Base-by-base conservation (phyloP, 768 basidiomycete species). In the Amanita molliuscula region DNA sequence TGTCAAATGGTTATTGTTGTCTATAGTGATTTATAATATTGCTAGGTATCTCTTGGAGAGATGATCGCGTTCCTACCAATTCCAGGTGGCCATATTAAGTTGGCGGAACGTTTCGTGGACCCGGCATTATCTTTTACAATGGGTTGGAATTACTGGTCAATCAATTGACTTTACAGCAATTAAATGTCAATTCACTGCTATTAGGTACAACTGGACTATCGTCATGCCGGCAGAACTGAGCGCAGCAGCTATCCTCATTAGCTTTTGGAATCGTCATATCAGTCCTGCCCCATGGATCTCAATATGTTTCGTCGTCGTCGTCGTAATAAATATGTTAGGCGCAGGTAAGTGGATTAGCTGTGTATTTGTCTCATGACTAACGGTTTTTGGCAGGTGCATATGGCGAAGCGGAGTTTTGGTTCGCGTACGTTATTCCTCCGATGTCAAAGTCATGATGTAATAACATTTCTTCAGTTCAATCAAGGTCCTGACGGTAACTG, bases 401-500 rank as follows among this genome's bases (percentile, higher is more conserved):
- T 58, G 86, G 88, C 31, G 88, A 92, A 64, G 79, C 80, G 6
- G 91, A 93, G 64, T 94, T 94, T 60, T 72, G 81, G 44, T 93
- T 93, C 61, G 88, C 88, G 73, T 84, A 54, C 62, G 79, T 58
- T 72, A 79, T 54, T 74, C 3, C 7, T 6, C 9, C 3, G n/a
- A n/a, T 36, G 25, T 11, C 25, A 9, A 44, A 25, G 36, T 16
- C 26, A 18, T 2, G 8, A 26, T 50, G 11, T 29, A 21, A 18
- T 31, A 16, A 33, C 28, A 23, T 11, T 38, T 21, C 23, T 26
- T 38, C 40, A 71, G 78, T 3, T 89, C 87, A 6, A 89, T 95
- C 69, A 94, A 94, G 65, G 86, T 95, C n/a, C 65, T 94, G 54
- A 85, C 87, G 0, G 87, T 92, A 56, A 75, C 72, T 3, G 88